These are phyloP conservation scores for Ophiocordyceps unilateralis DNA, from an alignment of 2,329 filamentous ascomycete species.

Conservation along the genomic window DNA sequence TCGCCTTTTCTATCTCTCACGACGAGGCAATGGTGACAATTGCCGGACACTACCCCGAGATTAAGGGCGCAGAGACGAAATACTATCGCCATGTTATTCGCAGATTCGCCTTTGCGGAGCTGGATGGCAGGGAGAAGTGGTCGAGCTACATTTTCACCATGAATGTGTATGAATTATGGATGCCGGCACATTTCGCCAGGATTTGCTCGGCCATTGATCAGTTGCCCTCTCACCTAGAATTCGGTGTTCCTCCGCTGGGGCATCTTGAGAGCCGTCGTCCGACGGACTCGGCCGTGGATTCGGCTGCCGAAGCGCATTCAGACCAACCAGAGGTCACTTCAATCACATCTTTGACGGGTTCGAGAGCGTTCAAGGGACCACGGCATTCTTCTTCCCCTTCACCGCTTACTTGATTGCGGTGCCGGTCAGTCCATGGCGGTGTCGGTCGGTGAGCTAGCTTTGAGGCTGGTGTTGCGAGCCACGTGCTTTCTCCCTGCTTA, in stretches of 20 bases:
- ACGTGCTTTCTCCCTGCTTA: no score
- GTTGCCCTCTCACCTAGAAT: background rate
- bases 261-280: no score
- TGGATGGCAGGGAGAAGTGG: conserved; percentile 2
- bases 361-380: no score
- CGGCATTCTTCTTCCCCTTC: no score
- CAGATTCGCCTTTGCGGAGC: conserved; percentile 13
- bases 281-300: no score
- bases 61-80: conserved; percentile 14
- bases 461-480: no score
- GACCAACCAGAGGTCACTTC: no score
- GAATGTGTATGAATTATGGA: conserved; percentile 2
- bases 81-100: conserved; percentile 21
- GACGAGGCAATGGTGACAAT: conserved; percentile 14
- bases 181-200: conserved; percentile 1
- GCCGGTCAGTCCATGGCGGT: no score
- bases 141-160: conserved; percentile 2
- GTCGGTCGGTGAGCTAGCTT: no score
- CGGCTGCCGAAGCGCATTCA: no score
- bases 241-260: background rate
- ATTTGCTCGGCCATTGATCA: conserved; percentile 3
- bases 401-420: no score
- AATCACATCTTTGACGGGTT: no score
- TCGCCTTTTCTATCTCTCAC: conserved; percentile 24
- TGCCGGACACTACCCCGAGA: conserved; percentile 22